Percentiles rank a stretch among this genome's conserved stretches.
Conservation (phyloP, 2,329 filamentous ascomycete species). For the Capronia epimyces region DNA sequence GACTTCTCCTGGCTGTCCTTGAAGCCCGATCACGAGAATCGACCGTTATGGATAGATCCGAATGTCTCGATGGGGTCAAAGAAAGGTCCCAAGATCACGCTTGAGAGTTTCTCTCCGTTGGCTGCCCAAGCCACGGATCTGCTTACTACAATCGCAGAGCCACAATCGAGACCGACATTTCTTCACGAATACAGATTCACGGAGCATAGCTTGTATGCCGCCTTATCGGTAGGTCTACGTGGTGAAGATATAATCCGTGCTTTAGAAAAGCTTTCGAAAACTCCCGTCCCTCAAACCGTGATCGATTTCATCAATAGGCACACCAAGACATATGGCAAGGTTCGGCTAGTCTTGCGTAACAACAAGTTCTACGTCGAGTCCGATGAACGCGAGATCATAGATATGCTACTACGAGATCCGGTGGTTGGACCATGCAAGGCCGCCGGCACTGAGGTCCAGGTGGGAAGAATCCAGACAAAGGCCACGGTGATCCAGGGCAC, state of each 20-base stretch:
- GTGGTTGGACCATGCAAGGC: slow-evolving; percentile 76
- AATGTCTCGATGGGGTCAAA: slow-evolving; percentile 36
- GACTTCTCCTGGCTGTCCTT: slow-evolving; percentile 79
- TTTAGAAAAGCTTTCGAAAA: slow-evolving; percentile 83
- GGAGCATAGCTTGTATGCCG: slow-evolving; percentile 87
- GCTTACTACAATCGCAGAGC: slow-evolving; percentile 91
- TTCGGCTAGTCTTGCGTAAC: slow-evolving; percentile 89
- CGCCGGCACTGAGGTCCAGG: slow-evolving; percentile 66
- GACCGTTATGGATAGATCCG: slow-evolving; percentile 91
- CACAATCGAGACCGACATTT: slow-evolving; percentile 79
- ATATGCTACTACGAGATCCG: slow-evolving; percentile 76
- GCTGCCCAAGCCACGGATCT: slow-evolving; percentile 88
- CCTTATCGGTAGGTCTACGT: slow-evolving; percentile 87
- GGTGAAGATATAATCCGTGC: slow-evolving; percentile 86
- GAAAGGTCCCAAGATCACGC: slow-evolving; percentile 71
- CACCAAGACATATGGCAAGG: slow-evolving; percentile 88
- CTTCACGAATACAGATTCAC: slow-evolving; percentile 93
- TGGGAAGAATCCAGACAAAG: slow-evolving; percentile 77
- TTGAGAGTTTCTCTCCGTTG: slow-evolving; percentile 88
- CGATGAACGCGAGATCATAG: slow-evolving; percentile 77
- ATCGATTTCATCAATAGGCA: slow-evolving; percentile 73
- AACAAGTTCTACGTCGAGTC: slow-evolving; percentile 94
- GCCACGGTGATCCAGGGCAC: slow-evolving; percentile 90
- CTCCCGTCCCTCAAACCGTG: slow-evolving; percentile 74
- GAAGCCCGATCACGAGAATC: slow-evolving; percentile 82